Base-by-base conservation (phyloP, 202 grass and related monocot genomes). In the Thinopyrum obtusiflorum region DNA sequence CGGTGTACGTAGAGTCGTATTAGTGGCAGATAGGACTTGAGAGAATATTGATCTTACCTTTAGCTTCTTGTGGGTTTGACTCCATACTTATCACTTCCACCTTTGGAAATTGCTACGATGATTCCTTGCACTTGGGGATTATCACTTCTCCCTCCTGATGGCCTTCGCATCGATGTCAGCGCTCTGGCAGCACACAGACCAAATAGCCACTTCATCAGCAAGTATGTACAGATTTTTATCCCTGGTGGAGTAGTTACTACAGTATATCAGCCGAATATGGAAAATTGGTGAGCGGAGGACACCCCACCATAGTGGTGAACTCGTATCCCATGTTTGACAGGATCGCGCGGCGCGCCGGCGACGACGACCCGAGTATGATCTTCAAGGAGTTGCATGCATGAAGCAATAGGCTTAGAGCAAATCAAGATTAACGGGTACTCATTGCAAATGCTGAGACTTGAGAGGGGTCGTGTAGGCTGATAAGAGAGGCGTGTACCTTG, bases 151-250 rank as follows among this genome's bases (percentile, higher is more conserved):
- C 88, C 36, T 90, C 68, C 90, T 74, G 23, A 94, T 89, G 44
- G 49, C 86, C 63, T 66, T 94, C 93, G 92, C 93, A 4, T 94
- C 88, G 62, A 94, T 90, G 37, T 90, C 90, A 27, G 93, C 88
- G 59, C 55, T 83, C 90, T 94, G 68, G 61, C 36, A 76, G 0
- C 1, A 68, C 70, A 62, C 20, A 67, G 3, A 70, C 35, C 17
- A 63, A 82, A 72, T 4, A 72, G 15, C 21, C 17, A 68, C 9
- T 68, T 26, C n/a, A 76, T 70, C 51, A 85, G 57, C 25, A 51
- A 31, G 17, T 39, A 35, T 33, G 25, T n/a, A 78, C 11, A 44
- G 33, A 35, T 35, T 35, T 32, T 32, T 36, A 31, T 8, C 35
- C 35, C 4, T 36, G 35, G 35, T 36, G 35, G 35, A 36, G 35